Base-by-base conservation (phyloP, 1,284 basidiomycete species). In the Irpex lacteus region DNA sequence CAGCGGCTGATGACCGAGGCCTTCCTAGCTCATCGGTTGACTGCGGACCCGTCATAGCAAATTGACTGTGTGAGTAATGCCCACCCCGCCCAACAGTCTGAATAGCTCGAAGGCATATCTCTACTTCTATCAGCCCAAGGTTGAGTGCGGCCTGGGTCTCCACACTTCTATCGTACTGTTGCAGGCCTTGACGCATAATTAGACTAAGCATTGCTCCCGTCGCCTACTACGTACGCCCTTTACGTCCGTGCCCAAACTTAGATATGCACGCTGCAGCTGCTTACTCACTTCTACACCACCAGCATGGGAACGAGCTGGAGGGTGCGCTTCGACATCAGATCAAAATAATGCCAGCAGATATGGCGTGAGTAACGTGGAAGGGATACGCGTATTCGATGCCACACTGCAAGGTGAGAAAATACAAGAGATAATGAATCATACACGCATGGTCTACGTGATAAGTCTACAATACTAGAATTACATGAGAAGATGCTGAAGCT, bases 21-120 rank as follows among this genome's bases (percentile, higher is more conserved):
- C 59, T 60, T 21, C n/a, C 52, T 36, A 3, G 18, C 13, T 56
- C 54, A 36, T 26, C 21, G 34, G 34, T 21, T 32, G 19, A 56
- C 54, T 56, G 54, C 54, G 54, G 54, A 56, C 50, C 50, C 50
- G 50, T 52, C 50, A 52, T n/a, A 9, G 7, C 50, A 52, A n/a
- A 52, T 52, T 52, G 50, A 21, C 50, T 21, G 50, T 52, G 50
- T 21, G 50, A 52, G 18, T 21, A 13, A 18, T 52, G 19, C 50
- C 50, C 11, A n/a, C 18, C 8, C 21, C 26, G n/a, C 26, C 6
- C 11, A 8, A 34, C 26, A 36, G 55, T 7, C 8, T 15, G 8
- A 15, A 36, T 54, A 57, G 36, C 55, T 9, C n/a, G 32, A 26
- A 36, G 15, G 18, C 9, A 15, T 21, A 21, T 57, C 18, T 36